Evolutionary conservation across 2,329 filamentous ascomycete species (phyloP).

Genomic region (Stachybotrys chartarum): DNA sequence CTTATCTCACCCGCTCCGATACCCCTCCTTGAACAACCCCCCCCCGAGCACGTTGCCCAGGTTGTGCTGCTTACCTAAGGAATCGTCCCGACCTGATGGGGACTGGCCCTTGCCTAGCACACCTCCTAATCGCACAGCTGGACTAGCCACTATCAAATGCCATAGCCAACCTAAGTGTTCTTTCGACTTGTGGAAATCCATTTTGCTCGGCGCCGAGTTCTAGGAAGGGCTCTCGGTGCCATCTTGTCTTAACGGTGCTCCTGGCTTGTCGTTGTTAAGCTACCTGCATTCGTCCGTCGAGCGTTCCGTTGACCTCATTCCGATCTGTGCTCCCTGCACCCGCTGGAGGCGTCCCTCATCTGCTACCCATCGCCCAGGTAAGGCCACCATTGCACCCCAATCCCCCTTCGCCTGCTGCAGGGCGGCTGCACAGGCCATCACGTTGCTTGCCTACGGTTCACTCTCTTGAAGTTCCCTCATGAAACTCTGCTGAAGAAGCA

Average conservation of each 20-base stretch:
- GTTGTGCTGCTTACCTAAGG: conserved; percentile 15
- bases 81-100: conserved; percentile 1
- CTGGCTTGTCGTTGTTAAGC: not conserved
- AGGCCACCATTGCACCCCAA: not conserved
- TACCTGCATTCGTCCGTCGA: not conserved
- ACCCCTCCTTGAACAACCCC: no score
- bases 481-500: not conserved
- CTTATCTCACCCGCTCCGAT: no score
- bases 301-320: not conserved
- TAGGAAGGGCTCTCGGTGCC: not conserved
- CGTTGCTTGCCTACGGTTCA: not conserved
- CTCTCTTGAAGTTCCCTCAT: not conserved
- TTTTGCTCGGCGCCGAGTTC: not conserved
- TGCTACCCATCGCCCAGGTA: not conserved
- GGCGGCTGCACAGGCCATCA: not conserved
- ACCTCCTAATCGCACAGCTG: conserved; percentile 20
- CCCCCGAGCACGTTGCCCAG: no score
- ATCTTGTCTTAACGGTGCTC: not conserved
- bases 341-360: conserved; percentile 1
- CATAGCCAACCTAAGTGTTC: conserved; percentile 6
- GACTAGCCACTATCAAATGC: conserved; percentile 15
- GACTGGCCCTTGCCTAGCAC: conserved; percentile 13
- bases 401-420: not conserved
- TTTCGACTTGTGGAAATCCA: not conserved
- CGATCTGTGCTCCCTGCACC: not conserved